Conservation (phyloP, 1,284 basidiomycete genomes). For the Pseudozyma tsukubaensis region DNA sequence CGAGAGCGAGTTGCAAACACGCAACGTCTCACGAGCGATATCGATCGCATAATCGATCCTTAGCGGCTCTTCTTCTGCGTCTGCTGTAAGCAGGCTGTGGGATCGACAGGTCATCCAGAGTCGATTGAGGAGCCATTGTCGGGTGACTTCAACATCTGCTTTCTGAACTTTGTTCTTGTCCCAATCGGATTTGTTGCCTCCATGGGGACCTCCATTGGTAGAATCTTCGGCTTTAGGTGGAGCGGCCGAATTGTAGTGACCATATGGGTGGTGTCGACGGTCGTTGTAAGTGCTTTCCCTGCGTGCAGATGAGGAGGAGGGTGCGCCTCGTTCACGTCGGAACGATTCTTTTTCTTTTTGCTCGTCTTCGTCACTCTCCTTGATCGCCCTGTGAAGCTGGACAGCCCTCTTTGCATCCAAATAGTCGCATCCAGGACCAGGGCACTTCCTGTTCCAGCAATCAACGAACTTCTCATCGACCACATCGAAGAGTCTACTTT, state of each 20-base stretch:
- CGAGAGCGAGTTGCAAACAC: constrained; percentile 52
- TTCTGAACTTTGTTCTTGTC: constrained; percentile 51
- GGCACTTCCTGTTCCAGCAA: constrained; percentile 60
- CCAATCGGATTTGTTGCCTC: constrained; percentile 26
- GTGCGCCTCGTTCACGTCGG: constrained; percentile 7
- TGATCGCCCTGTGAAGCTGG: constrained; percentile 52
- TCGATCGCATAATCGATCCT: constrained; percentile 55
- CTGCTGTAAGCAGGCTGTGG: constrained; percentile 43
- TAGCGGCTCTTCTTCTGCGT: constrained; percentile 38
- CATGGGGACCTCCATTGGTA: neutral
- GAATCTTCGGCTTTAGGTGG: constrained; percentile 11
- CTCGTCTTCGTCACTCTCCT: constrained; percentile 45
- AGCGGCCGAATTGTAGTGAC: constrained; percentile 1
- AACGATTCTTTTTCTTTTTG: constrained; percentile 40
- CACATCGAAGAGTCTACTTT: constrained; percentile 48
- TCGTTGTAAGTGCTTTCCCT: constrained; percentile 5
- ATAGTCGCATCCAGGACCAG: constrained; percentile 48
- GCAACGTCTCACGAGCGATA: constrained; percentile 54
- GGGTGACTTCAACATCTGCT: constrained; percentile 59
- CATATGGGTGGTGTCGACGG: constrained; percentile 27
- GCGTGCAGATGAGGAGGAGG: constrained; percentile 3
- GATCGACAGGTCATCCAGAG: constrained; percentile 55
- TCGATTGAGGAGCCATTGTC: constrained; percentile 58
- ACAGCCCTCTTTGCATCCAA: constrained; percentile 45
- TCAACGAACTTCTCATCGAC: constrained; percentile 64